A percentile compares a stretch with the other conserved stretches of the same genome.
These are phyloP conservation scores for Debaryomycetaceae sp. DNA, from an alignment of 1,139 yeast species.

Conservation along the genomic window DNA sequence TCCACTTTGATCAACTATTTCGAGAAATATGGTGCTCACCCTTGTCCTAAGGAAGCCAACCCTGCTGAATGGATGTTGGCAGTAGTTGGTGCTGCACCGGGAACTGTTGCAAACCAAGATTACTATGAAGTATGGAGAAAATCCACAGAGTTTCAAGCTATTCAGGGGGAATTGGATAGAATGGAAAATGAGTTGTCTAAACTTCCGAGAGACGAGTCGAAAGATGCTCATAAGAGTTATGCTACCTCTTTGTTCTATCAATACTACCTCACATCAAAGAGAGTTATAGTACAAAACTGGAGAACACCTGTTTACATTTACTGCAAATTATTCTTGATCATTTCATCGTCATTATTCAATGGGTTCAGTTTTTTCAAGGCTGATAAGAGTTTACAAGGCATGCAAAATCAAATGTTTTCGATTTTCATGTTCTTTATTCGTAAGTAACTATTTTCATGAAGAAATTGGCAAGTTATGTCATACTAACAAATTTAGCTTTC, in stretches of 20 bases:
- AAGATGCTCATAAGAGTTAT: conserved; percentile 34
- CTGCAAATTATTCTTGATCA: conserved; percentile 56
- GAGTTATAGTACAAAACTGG: conserved; percentile 66
- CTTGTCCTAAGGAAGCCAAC: conserved; percentile 64
- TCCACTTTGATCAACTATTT: conserved; percentile 61
- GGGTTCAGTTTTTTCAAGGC: conserved; percentile 78
- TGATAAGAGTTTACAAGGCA: conserved; percentile 53
- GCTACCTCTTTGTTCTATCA: conserved; percentile 50
- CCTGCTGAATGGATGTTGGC: conserved; percentile 86
- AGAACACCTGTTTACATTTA: conserved; percentile 72
- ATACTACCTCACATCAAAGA: conserved; percentile 45
- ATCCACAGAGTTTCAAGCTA: conserved; percentile 50
- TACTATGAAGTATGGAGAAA: conserved; percentile 64
- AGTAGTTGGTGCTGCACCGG: conserved; percentile 80
- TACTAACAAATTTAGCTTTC: conserved; percentile 25
- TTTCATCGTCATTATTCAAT: conserved; percentile 54
- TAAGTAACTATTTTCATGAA: not conserved
- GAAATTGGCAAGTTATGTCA: not conserved
- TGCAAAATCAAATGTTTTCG: conserved; percentile 65
- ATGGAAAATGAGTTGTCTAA: conserved; percentile 46
- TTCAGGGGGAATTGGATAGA: conserved; percentile 35
- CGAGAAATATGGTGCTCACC: conserved; percentile 63
- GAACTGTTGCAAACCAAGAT: conserved; percentile 61
- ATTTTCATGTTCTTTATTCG: conserved; percentile 62
- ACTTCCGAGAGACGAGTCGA: conserved; percentile 28